Base-by-base conservation (phyloP, 805 yeast genomes). In the Lachancea nothofagi region DNA sequence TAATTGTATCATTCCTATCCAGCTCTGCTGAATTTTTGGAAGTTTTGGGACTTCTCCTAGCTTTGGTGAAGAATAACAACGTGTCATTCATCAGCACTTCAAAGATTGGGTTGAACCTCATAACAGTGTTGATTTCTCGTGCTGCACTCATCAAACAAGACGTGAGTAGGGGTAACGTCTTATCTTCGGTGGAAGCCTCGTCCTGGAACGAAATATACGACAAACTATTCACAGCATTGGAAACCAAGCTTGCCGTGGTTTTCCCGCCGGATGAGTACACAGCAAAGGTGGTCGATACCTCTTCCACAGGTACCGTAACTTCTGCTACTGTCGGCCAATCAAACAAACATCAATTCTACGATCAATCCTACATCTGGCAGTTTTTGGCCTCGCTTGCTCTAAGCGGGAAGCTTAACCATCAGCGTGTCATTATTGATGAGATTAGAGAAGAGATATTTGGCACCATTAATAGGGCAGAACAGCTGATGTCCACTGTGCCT, bases 141-240 rank as follows among this genome's bases (percentile, higher is more conserved):
- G 90, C 95, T 24, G 97, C 90, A 61, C 75, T 89, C 53, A 83
- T 90, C 54, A 81, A 82, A 55, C 96, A 94, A 59, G 95, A 89
- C 56, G 79, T 78, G 45, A 57, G 66, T 58, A 54, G 65, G 43
- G 53, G 55, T 8, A 60, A 51, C 41, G 52, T 55, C 30, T 49
- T 75, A 15, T 65, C 71, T 5, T 56, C 62, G 7, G 65, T 66
- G 36, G 71, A 67, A 41, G 50, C 63, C 24, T 58, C 66, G 24
- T 64, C 67, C 63, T 89, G 97, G 97, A 73, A 81, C 31, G 70
- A 73, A 38, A 78, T 86, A 41, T 90, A 90, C 61, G 94, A 86
- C 61, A 79, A 77, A 50, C 67, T 90, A 43, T 90, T 90, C 67
- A 78, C 82, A 13, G 71, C 81, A 1, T 66, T 89, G 48, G 93